Evolutionary conservation across 768 basidiomycete genomes (phyloP).

Genomic region (Hypsizygus marmoreus): DNA sequence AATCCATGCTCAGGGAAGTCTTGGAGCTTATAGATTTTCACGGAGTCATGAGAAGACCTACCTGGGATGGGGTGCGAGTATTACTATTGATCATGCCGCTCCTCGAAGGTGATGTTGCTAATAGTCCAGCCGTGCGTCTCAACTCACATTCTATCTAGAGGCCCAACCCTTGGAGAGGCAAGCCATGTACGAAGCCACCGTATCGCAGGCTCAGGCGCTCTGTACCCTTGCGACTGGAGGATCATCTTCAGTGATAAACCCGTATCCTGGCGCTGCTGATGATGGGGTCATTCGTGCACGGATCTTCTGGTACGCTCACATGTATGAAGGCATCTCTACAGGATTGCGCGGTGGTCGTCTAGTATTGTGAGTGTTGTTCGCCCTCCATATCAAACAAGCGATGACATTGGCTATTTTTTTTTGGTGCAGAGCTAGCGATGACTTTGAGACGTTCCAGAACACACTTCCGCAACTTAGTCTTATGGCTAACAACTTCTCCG

Average conservation of each 20-base stretch:
- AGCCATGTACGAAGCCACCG: slow-evolving; percentile 77
- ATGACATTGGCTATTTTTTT: slow-evolving; percentile 1
- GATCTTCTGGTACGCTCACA: slow-evolving; percentile 88
- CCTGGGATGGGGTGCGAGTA: slow-evolving; percentile 84
- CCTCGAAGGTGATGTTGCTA: slow-evolving; percentile 63
- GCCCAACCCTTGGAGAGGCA: slow-evolving; percentile 47
- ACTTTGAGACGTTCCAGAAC: slow-evolving; percentile 71
- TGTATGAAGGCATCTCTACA: slow-evolving; percentile 81
- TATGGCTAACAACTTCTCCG: slow-evolving; percentile 28
- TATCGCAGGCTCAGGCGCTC: slow-evolving; percentile 80
- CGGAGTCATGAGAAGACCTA: slow-evolving; percentile 76
- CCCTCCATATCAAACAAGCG: slow-evolving; percentile 4
- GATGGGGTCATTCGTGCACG: slow-evolving; percentile 71
- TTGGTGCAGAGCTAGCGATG: slow-evolving; percentile 64
- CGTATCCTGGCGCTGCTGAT: slow-evolving; percentile 53
- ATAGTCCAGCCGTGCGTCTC: background rate
- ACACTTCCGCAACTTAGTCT: slow-evolving; percentile 49
- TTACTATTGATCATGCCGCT: slow-evolving; percentile 81
- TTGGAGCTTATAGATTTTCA: slow-evolving; percentile 80
- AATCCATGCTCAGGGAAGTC: slow-evolving; percentile 74
- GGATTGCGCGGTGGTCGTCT: slow-evolving; percentile 86
- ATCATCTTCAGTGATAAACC: slow-evolving; percentile 25
- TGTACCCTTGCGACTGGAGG: slow-evolving; percentile 52
- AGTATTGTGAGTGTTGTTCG: slow-evolving; percentile 56
- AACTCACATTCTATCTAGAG: slow-evolving; percentile 34